Evolutionary conservation across 768 basidiomycete species (phyloP).

Genomic region (Phallus indusiatus): DNA sequence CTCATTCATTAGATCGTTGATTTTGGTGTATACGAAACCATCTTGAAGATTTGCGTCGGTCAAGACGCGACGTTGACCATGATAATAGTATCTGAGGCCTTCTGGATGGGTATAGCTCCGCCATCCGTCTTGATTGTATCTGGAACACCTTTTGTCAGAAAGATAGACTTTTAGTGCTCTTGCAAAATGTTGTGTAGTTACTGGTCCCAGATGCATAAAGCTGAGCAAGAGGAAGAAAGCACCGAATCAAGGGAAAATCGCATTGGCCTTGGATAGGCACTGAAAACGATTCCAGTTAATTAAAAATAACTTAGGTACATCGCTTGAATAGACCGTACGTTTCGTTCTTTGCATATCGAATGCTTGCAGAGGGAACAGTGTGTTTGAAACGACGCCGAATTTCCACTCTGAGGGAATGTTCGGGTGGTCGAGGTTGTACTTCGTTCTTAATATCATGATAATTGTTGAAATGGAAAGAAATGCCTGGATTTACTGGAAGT

Average conservation of each 20-base stretch:
- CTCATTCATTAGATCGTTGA: not conserved
- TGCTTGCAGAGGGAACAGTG: not conserved
- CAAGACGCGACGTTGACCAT: not conserved
- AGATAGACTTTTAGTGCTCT: not conserved
- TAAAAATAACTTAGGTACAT: not conserved
- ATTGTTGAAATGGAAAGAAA: not conserved
- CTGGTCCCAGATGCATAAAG: not conserved
- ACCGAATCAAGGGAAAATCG: not conserved
- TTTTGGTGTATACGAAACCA: not conserved
- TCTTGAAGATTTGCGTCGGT: slow-evolving; percentile 1
- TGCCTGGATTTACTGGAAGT: no score
- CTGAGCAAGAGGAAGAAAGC: not conserved
- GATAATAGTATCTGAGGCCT: slow-evolving; percentile 3
- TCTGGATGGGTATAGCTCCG: not conserved
- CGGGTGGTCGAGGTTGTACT: not conserved
- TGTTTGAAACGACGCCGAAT: not conserved
- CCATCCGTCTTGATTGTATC: not conserved
- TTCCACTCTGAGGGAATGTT: not conserved
- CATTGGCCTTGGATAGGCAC: not conserved
- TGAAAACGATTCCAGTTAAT: not conserved
- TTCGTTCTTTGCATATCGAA: not conserved
- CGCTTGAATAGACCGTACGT: not conserved
- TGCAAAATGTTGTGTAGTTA: not conserved
- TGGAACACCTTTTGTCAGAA: not conserved
- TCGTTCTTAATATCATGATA: not conserved